phyloP scores from a whole-genome alignment of 1,284 basidiomycete species.

The Cutaneotrichosporon cyanovorans region DNA sequence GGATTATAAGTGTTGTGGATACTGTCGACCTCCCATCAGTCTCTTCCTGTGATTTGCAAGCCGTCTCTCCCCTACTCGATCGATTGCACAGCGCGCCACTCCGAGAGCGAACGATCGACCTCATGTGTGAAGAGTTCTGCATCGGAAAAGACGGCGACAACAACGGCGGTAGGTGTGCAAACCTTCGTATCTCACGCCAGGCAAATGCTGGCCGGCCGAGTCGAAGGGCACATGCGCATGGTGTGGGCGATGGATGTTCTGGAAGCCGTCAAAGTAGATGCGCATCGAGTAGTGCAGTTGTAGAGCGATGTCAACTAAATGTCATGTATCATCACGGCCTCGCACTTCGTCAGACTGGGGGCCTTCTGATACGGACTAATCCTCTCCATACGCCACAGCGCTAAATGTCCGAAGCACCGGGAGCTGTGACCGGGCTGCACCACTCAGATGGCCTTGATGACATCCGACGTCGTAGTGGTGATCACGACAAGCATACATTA shows the following conservation, averaged over 20 bases:
- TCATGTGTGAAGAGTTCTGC: too few relatives aligned
- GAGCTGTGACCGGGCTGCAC: neutral
- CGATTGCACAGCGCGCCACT: too few relatives aligned
- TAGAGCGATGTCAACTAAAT: neutral
- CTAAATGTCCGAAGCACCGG: conserved; percentile 1
- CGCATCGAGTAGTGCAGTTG: neutral
- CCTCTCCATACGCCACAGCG: neutral
- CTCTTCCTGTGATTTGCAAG: too few relatives aligned
- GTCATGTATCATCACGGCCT: neutral
- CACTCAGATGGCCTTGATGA: neutral
- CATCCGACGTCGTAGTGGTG: neutral
- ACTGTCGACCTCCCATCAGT: too few relatives aligned
- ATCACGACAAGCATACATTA: neutral
- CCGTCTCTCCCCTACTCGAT: too few relatives aligned
- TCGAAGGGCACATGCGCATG: neutral
- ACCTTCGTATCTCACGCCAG: neutral
- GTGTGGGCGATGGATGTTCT: neutral
- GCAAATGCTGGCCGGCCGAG: conserved; percentile 1
- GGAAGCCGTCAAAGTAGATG: neutral
- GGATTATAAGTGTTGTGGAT: too few relatives aligned
- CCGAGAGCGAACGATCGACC: too few relatives aligned
- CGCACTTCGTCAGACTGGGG: neutral
- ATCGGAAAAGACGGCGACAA: neutral
- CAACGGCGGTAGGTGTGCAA: neutral
- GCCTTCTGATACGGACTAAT: neutral